phyloP scores from a whole-genome alignment of 352 stramenopile species.

The Pythium volutum region DNA sequence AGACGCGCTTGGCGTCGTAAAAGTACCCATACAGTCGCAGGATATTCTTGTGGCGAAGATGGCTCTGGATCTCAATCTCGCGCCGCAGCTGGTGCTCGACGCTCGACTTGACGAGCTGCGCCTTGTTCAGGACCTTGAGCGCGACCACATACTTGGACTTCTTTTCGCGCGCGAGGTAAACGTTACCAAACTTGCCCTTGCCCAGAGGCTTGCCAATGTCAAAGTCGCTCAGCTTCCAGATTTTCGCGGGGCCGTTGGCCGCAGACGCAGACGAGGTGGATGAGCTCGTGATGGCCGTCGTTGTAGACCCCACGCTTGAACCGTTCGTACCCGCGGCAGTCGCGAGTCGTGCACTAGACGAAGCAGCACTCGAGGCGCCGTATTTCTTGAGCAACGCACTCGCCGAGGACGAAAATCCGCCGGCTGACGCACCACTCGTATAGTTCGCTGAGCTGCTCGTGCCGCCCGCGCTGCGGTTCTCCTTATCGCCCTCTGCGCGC shows the following conservation, averaged over 20 bases:
- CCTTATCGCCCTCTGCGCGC: slow-evolving; percentile 64
- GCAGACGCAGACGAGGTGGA: slow-evolving; percentile 8
- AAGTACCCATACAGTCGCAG: slow-evolving; percentile 98
- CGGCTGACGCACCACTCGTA: not conserved
- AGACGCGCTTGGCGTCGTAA: slow-evolving; percentile 98
- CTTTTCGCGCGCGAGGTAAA: slow-evolving; percentile 98
- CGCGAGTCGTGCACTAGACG: not conserved
- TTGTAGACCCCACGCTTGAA: slow-evolving; percentile 5
- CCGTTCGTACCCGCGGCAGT: slow-evolving; percentile 6
- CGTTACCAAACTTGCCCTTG: slow-evolving; percentile 98
- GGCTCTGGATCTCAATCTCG: slow-evolving; percentile 99
- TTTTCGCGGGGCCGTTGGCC: slow-evolving; percentile 29
- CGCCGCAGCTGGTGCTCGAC: slow-evolving; percentile 98
- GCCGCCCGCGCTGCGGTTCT: slow-evolving; percentile 35
- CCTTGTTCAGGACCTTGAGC: slow-evolving; percentile 98
- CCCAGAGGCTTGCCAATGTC: slow-evolving; percentile 98
- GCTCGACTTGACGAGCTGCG: slow-evolving; percentile 95
- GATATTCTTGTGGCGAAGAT: slow-evolving; percentile 97
- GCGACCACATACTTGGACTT: slow-evolving; percentile 98
- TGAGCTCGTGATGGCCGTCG: not conserved
- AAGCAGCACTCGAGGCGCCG: slow-evolving; percentile 11
- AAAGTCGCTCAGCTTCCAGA: slow-evolving; percentile 97
- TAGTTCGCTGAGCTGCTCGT: slow-evolving; percentile 5
- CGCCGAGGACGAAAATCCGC: slow-evolving; percentile 3
- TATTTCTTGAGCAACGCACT: slow-evolving; percentile 34